Evolutionary conservation across 441 rosid genomes (phyloP).

Genomic region (Brassica balearica): DNA sequence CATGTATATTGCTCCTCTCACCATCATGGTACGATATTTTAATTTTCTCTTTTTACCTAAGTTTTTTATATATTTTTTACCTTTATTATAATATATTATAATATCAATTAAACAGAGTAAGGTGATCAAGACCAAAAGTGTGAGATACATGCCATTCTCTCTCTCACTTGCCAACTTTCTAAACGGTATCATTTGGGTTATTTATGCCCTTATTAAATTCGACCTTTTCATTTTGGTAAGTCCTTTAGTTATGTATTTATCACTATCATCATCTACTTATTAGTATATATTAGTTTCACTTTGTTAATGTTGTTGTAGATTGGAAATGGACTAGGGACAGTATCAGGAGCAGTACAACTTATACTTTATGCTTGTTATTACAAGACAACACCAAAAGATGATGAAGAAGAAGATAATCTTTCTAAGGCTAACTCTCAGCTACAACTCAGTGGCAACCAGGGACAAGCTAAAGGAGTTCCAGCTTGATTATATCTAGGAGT

Average conservation of each 20-base stretch:
- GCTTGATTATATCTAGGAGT: constrained; percentile 20
- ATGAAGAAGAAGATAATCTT: constrained; percentile 5
- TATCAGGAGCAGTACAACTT: constrained; percentile 65
- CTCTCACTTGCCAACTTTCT: constrained; percentile 73
- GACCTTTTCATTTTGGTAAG: constrained; percentile 77
- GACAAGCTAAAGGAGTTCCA: constrained; percentile 35
- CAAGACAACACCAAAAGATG: constrained; percentile 59
- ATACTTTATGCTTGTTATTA: constrained; percentile 55
- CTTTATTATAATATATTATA: background rate
- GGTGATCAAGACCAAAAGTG: constrained; percentile 85
- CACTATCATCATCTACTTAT: background rate
- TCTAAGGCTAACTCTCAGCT: constrained; percentile 41
- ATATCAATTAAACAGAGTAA: constrained; percentile 57
- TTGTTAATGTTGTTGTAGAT: constrained; percentile 33
- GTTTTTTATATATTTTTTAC: background rate
- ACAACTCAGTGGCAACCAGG: constrained; percentile 46
- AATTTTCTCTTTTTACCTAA: background rate
- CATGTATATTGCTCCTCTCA: constrained; percentile 78
- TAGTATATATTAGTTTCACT: background rate
- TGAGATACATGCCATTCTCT: constrained; percentile 90
- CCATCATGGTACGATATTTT: constrained; percentile 62
- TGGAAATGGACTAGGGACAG: constrained; percentile 59
- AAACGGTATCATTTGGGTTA: constrained; percentile 74
- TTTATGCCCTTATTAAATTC: constrained; percentile 76
- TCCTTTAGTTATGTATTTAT: background rate